These are phyloP conservation scores for Sungouiozyma ichnusensis DNA, from an alignment of 805 yeast genomes.

Conservation along the genomic window DNA sequence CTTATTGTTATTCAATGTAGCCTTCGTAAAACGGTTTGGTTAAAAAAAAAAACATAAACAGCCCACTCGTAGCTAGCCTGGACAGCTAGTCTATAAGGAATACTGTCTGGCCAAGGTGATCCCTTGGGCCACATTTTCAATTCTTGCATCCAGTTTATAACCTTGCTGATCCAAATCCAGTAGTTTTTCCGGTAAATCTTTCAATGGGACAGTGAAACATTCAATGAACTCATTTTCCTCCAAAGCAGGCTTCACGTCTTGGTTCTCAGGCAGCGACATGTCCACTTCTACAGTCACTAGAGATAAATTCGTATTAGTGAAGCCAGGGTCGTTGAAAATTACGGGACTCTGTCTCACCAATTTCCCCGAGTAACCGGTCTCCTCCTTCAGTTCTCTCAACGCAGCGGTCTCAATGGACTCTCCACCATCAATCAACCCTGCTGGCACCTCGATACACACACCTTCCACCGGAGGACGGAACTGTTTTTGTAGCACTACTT, in stretches of 20 bases:
- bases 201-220: constrained; percentile 63
- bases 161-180: constrained; percentile 49
- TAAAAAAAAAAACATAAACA: neutral
- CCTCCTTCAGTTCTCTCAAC: constrained; percentile 77
- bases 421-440: constrained; percentile 81
- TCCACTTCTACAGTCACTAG: constrained; percentile 75
- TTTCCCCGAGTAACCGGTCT: constrained; percentile 81
- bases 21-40: no score
- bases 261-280: constrained; percentile 50
- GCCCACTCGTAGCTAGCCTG: neutral
- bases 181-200: constrained; percentile 45
- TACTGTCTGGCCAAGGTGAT: constrained; percentile 43
- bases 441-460: constrained; percentile 88
- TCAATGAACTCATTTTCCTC: constrained; percentile 93
- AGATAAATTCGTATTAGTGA: constrained; percentile 78
- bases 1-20: no score
- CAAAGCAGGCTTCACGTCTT: constrained; percentile 58
- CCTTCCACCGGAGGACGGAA: constrained; percentile 88
- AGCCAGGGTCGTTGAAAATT: constrained; percentile 74
- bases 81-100: constrained; percentile 5
- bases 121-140: constrained; percentile 81
- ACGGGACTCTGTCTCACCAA: constrained; percentile 38
- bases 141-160: constrained; percentile 73
- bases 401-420: constrained; percentile 77
- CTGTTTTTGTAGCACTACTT: constrained; percentile 67